Evolutionary conservation across 108 stramenopile species (phyloP), one percentile per base, ranked within the genome.

Genomic region (Cyclotella cryptica): DNA sequence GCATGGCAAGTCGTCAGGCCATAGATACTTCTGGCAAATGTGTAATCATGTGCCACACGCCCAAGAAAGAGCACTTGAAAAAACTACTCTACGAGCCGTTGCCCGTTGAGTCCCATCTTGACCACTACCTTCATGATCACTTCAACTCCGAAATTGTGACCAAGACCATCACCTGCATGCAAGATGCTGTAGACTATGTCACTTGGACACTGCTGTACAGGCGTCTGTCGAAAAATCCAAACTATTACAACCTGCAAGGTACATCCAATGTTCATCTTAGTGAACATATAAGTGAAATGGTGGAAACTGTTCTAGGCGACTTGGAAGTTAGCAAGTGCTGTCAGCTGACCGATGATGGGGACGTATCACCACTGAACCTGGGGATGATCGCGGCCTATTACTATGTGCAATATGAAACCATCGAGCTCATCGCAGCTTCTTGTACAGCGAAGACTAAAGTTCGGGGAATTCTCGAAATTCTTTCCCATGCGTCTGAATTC

Each of bases 351-450:
- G 97, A 98, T 59, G 99, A 98, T 47, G 94, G 95, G 39, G 93
- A 97, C 61, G 85, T 98, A 29, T 83, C 92, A 27, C 92, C 98
- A 0, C 83, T 99, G 68, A 99, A 99, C 86, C 84, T 99, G 59
- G 99, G 99, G 29, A 98, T 98, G 98, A 97, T 99, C 75, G 98
- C 98, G 27, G 93, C 98, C 10, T 98, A 98, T 89, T 99, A 99
- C 85, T 95, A 96, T 75, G 78, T 98, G 19, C 93, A 93, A 75
- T 98, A 98, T 90, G 91, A 93, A 71, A 99, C 98, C 14, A 92
- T 99, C 69, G 98, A 99, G 75, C 89, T 99, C 28, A 95, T 99
- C 69, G 97, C 98, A 26, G 88, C 94, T 47, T 94, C 95, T 28
- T 88, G 98, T n/a, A 97, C 97, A 10, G 90, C 92, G 14, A 97